Base-by-base conservation (phyloP, 2,329 filamentous ascomycete genomes). In the Cercospora zeina region DNA sequence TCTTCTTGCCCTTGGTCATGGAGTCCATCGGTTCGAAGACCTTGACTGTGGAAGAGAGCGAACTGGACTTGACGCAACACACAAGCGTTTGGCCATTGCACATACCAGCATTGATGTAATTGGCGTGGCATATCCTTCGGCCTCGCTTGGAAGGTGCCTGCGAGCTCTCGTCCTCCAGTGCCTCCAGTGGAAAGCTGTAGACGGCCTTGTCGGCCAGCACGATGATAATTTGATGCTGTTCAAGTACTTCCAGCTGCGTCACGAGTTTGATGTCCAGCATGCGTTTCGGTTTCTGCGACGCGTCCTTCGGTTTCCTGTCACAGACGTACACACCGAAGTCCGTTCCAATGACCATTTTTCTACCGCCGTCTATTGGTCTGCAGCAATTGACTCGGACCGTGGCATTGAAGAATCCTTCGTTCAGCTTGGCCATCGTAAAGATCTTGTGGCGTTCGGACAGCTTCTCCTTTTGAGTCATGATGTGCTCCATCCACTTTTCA, bases 21-120 rank as follows among this genome's bases (percentile, higher is more conserved):
- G 91, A 89, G 74, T 97, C 95, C 78, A 96, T 96, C 0, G 95
- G 95, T 78, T 99, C 93, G 77, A 91, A 97, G n/a, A 97, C 95
- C 78, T 97, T 97, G 81, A 99, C 96, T 1, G 93, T 97, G 13
- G 91, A 96, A 57, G 91, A 96, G 33, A 97, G 81, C 2, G 93
- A 90, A 16, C 90, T 93, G 42, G 91, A 96, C 80, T 96, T 97
- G 72, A 97, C 95, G 69, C 91, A 96, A 78, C 93, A 97, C 31
- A 99, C 95, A 58, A 99, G 82, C 74, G 97, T 95, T 65, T 95
- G 86, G 34, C 95, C 93, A 63, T 97, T 84, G 74, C 95, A 97
- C 71, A 97, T 96, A 39, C 95, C 95, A 16, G 92, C 90, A 78
- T 96, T 96, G 86, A 99, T 99, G 80, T 97, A 99, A 77, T 93